These are phyloP conservation scores for Phytomonas sp. DNA, from an alignment of 208 protist genomes.

Conservation along the genomic window DNA sequence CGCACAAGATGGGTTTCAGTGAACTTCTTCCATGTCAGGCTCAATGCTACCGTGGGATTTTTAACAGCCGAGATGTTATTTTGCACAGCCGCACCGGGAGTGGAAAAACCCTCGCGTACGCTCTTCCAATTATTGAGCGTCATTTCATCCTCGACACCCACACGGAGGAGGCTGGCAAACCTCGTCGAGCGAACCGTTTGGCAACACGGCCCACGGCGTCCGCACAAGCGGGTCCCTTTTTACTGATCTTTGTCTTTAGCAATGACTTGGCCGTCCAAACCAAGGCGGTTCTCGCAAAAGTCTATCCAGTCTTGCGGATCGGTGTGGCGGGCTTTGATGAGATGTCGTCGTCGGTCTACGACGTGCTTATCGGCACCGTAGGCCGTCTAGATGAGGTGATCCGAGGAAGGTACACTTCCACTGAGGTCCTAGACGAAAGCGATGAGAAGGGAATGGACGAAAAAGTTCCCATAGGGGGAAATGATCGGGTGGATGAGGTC, in stretches of 20 bases:
- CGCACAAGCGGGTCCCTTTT: constrained; percentile 39
- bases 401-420: constrained; percentile 35
- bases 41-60: constrained; percentile 83
- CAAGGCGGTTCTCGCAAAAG: constrained; percentile 44
- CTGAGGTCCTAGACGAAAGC: constrained; percentile 20
- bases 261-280: constrained; percentile 85
- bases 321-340: constrained; percentile 66
- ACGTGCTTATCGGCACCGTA: constrained; percentile 78
- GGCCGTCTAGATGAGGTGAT: constrained; percentile 60
- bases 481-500: constrained; percentile 25
- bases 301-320: constrained; percentile 66
- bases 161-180: not conserved
- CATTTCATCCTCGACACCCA: constrained; percentile 47
- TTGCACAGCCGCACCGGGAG: constrained; percentile 91
- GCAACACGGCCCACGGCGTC: not conserved
- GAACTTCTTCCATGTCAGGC: constrained; percentile 71
- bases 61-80: constrained; percentile 83
- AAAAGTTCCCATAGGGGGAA: constrained; percentile 13
- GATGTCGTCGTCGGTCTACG: constrained; percentile 20
- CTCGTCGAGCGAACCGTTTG: not conserved
- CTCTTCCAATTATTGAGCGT: constrained; percentile 93
- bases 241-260: constrained; percentile 85
- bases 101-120: constrained; percentile 98
- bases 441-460: constrained; percentile 15
- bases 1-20: constrained; percentile 49